These are phyloP conservation scores for Colletotrichum graminicola DNA, from an alignment of 2,329 filamentous ascomycete genomes.

Conservation along the genomic window DNA sequence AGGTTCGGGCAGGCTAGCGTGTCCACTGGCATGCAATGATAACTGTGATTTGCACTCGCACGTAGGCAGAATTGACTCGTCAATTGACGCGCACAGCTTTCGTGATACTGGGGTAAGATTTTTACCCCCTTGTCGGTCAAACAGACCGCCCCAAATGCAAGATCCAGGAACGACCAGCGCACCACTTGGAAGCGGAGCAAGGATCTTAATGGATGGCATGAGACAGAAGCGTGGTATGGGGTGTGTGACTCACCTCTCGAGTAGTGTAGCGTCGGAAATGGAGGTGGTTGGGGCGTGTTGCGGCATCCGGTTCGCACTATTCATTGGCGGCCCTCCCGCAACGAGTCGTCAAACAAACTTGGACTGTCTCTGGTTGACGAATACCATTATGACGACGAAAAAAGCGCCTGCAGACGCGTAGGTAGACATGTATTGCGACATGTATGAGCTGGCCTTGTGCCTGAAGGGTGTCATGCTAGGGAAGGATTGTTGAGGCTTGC, in stretches of 20 bases:
- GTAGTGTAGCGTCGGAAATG: constrained; percentile 36
- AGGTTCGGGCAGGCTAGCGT: constrained; percentile 30
- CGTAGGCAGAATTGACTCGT: constrained; percentile 40
- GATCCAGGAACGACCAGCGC: constrained; percentile 43
- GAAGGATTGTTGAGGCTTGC: constrained; percentile 22
- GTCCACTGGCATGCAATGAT: constrained; percentile 37
- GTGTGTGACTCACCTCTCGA: constrained; percentile 38
- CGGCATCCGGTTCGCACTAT: constrained; percentile 34
- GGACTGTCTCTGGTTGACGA: constrained; percentile 7
- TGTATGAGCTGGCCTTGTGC: background rate
- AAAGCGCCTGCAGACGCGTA: constrained; percentile 7
- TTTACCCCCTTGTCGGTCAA: constrained; percentile 20
- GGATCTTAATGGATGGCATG: constrained; percentile 43
- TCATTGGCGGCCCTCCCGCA: constrained; percentile 38
- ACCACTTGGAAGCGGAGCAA: constrained; percentile 36
- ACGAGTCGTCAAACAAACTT: constrained; percentile 38
- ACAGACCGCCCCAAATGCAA: constrained; percentile 36
- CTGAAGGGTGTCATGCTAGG: constrained; percentile 7
- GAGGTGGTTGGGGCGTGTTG: constrained; percentile 40
- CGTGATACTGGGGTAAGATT: constrained; percentile 20
- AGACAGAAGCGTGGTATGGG: constrained; percentile 43
- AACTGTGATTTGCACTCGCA: constrained; percentile 21
- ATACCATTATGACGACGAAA: constrained; percentile 30
- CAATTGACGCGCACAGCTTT: constrained; percentile 37
- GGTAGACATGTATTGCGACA: background rate